A percentile compares a stretch with the other conserved stretches of the same genome.
Conservation (phyloP, 108 stramenopile species). For the Fistulifera pelliculosa region DNA sequence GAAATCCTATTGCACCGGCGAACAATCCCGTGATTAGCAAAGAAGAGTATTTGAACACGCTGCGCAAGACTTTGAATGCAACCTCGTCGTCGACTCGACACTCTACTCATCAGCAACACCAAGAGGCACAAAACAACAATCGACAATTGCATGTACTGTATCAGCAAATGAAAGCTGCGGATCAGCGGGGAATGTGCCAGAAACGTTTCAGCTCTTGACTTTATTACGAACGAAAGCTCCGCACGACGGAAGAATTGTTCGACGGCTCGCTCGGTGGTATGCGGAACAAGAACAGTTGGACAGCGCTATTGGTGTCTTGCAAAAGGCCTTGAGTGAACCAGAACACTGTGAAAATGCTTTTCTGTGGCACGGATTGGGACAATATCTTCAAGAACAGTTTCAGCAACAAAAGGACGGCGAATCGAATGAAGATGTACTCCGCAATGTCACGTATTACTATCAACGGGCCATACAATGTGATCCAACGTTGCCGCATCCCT, state of each 20-base stretch:
- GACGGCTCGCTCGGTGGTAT: constrained; percentile 64
- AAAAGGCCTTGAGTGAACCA: constrained; percentile 23
- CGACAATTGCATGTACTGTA: constrained; percentile 56
- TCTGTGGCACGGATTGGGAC: constrained; percentile 64
- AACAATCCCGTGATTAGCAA: constrained; percentile 2
- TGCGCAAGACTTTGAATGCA: constrained; percentile 1
- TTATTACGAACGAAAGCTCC: constrained; percentile 48
- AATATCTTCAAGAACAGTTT: constrained; percentile 28
- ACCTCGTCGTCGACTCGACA: not conserved
- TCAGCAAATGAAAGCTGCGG: constrained; percentile 52
- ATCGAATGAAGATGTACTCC: not conserved
- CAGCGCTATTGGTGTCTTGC: constrained; percentile 33
- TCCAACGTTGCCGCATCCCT: constrained; percentile 56
- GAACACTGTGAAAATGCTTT: constrained; percentile 35
- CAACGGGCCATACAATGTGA: constrained; percentile 43
- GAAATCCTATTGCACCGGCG: not conserved
- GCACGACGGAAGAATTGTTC: constrained; percentile 55
- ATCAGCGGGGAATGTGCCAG: constrained; percentile 52
- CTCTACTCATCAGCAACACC: constrained; percentile 34
- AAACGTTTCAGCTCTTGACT: constrained; percentile 34
- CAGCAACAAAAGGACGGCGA: constrained; percentile 18
- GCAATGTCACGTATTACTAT: constrained; percentile 10
- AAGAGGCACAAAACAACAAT: constrained; percentile 41
- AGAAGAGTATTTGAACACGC: constrained; percentile 13
- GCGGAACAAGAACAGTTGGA: constrained; percentile 43